A percentile compares a stretch with the other conserved stretches of the same genome.
Conservation (phyloP, 768 basidiomycete genomes). For the Lentinula sp. region DNA sequence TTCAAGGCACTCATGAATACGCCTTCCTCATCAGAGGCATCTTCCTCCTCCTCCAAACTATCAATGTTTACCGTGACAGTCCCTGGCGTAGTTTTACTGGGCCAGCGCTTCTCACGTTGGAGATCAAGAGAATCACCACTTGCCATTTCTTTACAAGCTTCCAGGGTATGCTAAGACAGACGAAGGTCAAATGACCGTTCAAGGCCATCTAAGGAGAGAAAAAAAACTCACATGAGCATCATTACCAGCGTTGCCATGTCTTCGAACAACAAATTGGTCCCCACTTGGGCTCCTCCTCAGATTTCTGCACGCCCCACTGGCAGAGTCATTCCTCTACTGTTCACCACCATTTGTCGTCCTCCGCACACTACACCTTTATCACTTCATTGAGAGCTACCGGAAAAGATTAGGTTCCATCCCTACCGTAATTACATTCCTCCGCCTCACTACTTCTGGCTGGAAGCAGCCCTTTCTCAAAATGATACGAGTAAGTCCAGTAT, state of each 20-base stretch:
- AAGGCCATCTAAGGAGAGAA: neutral
- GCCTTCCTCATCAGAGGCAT: slow-evolving; percentile 11
- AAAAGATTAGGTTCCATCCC: too few relatives aligned
- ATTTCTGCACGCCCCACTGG: too few relatives aligned
- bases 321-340: too few relatives aligned
- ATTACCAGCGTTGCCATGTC: slow-evolving; percentile 65
- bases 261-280: too few relatives aligned
- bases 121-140: slow-evolving; percentile 65
- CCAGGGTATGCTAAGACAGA: slow-evolving; percentile 56
- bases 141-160: slow-evolving; percentile 65
- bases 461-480: too few relatives aligned
- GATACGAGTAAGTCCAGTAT: too few relatives aligned
- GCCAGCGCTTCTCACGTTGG: slow-evolving; percentile 80
- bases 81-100: slow-evolving; percentile 40
- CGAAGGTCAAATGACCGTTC: neutral
- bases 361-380: too few relatives aligned
- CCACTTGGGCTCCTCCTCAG: too few relatives aligned
- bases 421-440: too few relatives aligned
- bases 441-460: too few relatives aligned
- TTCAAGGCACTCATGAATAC: neutral
- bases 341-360: too few relatives aligned
- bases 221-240: slow-evolving; percentile 63
- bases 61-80: slow-evolving; percentile 50
- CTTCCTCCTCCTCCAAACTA: slow-evolving; percentile 37
- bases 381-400: too few relatives aligned